These are phyloP conservation scores for Malassezia equina DNA, from an alignment of 1,284 basidiomycete genomes.

Conservation along the genomic window DNA sequence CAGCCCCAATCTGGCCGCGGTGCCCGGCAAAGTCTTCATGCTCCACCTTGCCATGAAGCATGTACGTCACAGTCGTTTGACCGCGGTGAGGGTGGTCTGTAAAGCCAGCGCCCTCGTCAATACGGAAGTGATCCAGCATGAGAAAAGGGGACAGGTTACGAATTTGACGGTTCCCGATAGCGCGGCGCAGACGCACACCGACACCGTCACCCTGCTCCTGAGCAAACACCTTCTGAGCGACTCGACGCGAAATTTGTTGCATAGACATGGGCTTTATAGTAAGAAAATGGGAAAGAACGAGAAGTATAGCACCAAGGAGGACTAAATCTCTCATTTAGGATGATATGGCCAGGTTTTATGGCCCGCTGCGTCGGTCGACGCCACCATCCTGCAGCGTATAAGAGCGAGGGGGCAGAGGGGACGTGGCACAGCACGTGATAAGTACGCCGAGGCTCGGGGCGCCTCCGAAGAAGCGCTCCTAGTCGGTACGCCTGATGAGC, in stretches of 20 bases:
- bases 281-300: background rate
- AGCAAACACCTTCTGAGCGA: conserved; percentile 66
- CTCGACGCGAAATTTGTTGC: conserved; percentile 55
- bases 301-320: background rate
- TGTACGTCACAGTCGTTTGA: conserved; percentile 59
- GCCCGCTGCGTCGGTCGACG: background rate
- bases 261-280: background rate
- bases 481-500: background rate
- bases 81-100: conserved; percentile 64
- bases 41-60: conserved; percentile 68
- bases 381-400: background rate
- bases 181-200: conserved; percentile 75
- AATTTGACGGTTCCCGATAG: conserved; percentile 67
- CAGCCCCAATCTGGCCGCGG: conserved; percentile 58
- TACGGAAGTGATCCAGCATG: conserved; percentile 55
- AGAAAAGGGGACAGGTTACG: conserved; percentile 81
- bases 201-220: conserved; percentile 77
- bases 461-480: background rate
- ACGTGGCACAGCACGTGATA: background rate
- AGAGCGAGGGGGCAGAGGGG: background rate
- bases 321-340: background rate
- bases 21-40: conserved; percentile 92
- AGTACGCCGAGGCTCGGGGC: background rate
- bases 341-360: background rate
- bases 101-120: conserved; percentile 53